Conservation (phyloP, 1,284 basidiomycete species). For the Thelephora terrestris region DNA sequence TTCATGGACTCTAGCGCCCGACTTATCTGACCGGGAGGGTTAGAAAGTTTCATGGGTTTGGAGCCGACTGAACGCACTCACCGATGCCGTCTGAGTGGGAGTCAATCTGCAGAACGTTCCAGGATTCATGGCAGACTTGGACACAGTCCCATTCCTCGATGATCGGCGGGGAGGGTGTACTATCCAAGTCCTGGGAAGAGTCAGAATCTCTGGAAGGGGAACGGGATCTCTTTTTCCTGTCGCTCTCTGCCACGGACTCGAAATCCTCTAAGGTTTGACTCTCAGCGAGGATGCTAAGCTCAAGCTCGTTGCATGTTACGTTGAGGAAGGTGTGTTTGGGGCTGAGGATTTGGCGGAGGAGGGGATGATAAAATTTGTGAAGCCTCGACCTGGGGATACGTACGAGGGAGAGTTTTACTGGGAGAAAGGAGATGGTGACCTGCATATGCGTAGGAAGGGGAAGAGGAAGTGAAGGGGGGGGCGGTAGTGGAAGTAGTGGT, state of each 20-base stretch:
- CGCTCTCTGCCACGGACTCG: constrained; percentile 47
- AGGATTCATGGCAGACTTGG: constrained; percentile 58
- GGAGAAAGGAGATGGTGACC: constrained; percentile 60
- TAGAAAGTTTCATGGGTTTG: not conserved
- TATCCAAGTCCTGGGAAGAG: not conserved
- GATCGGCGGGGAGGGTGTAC: constrained; percentile 2
- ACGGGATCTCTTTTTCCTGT: constrained; percentile 35
- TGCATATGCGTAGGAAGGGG: constrained; percentile 17
- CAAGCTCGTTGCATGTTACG: constrained; percentile 65
- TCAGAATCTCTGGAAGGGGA: constrained; percentile 20
- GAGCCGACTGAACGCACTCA: constrained; percentile 21
- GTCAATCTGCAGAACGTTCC: constrained; percentile 71
- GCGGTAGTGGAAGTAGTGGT: constrained; percentile 2
- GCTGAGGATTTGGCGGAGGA: constrained; percentile 59
- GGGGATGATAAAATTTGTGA: constrained; percentile 42
- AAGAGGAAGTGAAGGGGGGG: constrained; percentile 1
- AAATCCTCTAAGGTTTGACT: constrained; percentile 47
- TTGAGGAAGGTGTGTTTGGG: constrained; percentile 60
- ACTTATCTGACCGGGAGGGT: constrained; percentile 36
- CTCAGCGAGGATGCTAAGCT: constrained; percentile 65
- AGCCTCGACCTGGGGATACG: constrained; percentile 59
- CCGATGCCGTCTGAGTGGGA: constrained; percentile 59
- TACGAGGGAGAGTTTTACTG: constrained; percentile 58
- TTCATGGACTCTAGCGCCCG: constrained; percentile 66
- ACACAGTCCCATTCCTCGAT: constrained; percentile 33